Conservation (phyloP, 73 alveolate species). For the Uronychia binucleata region DNA sequence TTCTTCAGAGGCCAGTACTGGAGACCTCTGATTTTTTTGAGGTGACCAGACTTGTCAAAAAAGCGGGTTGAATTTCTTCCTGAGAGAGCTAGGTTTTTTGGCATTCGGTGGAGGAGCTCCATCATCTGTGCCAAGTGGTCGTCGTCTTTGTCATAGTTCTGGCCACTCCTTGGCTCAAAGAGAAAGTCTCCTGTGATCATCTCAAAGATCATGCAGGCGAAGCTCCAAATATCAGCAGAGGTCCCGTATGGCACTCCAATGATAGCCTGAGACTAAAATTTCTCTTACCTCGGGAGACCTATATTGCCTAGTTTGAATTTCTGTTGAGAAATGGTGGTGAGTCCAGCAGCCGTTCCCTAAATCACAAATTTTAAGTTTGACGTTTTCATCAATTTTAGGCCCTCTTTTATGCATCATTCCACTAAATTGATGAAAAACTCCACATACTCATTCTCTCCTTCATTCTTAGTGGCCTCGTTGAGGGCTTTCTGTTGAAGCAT, state of each 20-base stretch:
- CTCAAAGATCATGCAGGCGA: conserved; percentile 95
- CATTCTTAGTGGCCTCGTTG: conserved; percentile 45
- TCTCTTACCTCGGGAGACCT: conserved; percentile 78
- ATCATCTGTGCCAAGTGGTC: conserved; percentile 86
- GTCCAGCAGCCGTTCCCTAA: conserved; percentile 97
- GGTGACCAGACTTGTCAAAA: conserved; percentile 72
- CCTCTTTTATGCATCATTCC: conserved; percentile 34
- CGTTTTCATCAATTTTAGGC: conserved; percentile 65
- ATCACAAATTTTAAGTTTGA: conserved; percentile 84
- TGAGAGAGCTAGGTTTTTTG: conserved; percentile 68
- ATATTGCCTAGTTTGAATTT: conserved; percentile 93
- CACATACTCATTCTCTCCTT: conserved; percentile 10
- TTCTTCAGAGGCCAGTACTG: conserved; percentile 90
- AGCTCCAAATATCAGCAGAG: conserved; percentile 94
- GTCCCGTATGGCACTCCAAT: conserved; percentile 86
- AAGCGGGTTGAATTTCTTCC: conserved; percentile 73
- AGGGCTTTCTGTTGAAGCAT: neutral
- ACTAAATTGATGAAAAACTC: conserved; percentile 14
- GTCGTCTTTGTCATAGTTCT: conserved; percentile 72
- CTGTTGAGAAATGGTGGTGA: conserved; percentile 88
- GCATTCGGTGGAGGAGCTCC: conserved; percentile 79
- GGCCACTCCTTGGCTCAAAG: conserved; percentile 88
- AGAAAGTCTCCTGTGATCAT: conserved; percentile 93
- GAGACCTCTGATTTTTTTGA: conserved; percentile 75
- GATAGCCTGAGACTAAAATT: conserved; percentile 51